phyloP scores from a whole-genome alignment of 1,139 yeast genomes.

The Pichia sp. region DNA sequence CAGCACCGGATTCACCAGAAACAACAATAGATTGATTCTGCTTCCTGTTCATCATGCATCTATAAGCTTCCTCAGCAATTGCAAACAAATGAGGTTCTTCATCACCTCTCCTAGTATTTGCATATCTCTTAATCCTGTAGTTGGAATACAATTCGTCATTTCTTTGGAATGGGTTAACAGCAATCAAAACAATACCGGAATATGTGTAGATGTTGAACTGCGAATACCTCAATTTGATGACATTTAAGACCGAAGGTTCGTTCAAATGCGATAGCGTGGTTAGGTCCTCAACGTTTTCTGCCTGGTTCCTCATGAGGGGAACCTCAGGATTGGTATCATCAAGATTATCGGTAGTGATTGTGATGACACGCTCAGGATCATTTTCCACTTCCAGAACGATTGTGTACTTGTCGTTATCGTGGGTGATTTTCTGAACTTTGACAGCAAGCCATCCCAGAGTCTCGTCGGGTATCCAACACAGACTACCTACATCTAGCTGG shows the following conservation, averaged over 20 bases:
- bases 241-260: slow-evolving; percentile 95
- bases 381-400: slow-evolving; percentile 58
- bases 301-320: slow-evolving; percentile 86
- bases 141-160: slow-evolving; percentile 87
- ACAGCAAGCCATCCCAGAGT: slow-evolving; percentile 90
- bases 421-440: slow-evolving; percentile 52
- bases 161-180: slow-evolving; percentile 90
- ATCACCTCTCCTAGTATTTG: slow-evolving; percentile 88
- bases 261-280: slow-evolving; percentile 87
- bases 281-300: slow-evolving; percentile 92
- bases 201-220: slow-evolving; percentile 90
- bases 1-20: slow-evolving; percentile 98
- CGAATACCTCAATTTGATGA: slow-evolving; percentile 81
- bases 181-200: slow-evolving; percentile 94
- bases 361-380: slow-evolving; percentile 42
- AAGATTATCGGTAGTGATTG: slow-evolving; percentile 41
- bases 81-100: slow-evolving; percentile 96
- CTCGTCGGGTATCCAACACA: slow-evolving; percentile 95
- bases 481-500: slow-evolving; percentile 30
- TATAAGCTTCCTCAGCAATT: slow-evolving; percentile 96
- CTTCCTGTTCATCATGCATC: slow-evolving; percentile 82
- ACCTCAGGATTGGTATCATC: slow-evolving; percentile 45
- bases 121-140: slow-evolving; percentile 88
- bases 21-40: slow-evolving; percentile 94
- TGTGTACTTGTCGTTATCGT: slow-evolving; percentile 46